Conservation (phyloP, 345 rosid species). For the Boechera stricta region DNA sequence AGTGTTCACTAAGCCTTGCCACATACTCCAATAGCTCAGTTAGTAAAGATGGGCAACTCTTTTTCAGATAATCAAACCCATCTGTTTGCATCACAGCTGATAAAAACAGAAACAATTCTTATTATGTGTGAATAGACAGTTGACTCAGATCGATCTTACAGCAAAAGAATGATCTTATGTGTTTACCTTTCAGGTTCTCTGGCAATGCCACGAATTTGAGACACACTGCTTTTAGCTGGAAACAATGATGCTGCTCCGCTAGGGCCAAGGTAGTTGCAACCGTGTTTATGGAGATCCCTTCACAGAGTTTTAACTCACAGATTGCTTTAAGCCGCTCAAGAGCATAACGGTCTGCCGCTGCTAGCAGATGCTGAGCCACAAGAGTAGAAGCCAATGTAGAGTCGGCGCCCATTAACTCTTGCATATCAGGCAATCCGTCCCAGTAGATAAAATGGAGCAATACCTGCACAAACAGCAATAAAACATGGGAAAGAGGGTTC, state of each 20-base stretch:
- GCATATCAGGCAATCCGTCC: conserved; percentile 79
- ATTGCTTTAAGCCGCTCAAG: conserved; percentile 71
- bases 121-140: conserved; percentile 2
- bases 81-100: conserved; percentile 85
- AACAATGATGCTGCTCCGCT: conserved; percentile 86
- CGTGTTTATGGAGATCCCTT: conserved; percentile 71
- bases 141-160: conserved; percentile 4
- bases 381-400: conserved; percentile 66
- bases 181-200: conserved; percentile 68
- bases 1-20: conserved; percentile 64
- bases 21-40: conserved; percentile 63
- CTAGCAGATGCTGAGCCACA: conserved; percentile 83
- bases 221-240: conserved; percentile 68
- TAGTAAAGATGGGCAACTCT: conserved; percentile 64
- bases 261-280: conserved; percentile 84
- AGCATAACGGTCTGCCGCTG: conserved; percentile 79
- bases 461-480: conserved; percentile 49
- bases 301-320: conserved; percentile 72
- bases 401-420: conserved; percentile 63
- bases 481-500: not conserved
- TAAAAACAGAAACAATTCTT: not conserved
- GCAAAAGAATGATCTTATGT: not conserved
- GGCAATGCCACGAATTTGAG: conserved; percentile 69
- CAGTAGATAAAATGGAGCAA: conserved; percentile 83
- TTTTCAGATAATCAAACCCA: conserved; percentile 65